Base-by-base conservation (phyloP, 2,329 filamentous ascomycete genomes). In the Xylaria multiplex region DNA sequence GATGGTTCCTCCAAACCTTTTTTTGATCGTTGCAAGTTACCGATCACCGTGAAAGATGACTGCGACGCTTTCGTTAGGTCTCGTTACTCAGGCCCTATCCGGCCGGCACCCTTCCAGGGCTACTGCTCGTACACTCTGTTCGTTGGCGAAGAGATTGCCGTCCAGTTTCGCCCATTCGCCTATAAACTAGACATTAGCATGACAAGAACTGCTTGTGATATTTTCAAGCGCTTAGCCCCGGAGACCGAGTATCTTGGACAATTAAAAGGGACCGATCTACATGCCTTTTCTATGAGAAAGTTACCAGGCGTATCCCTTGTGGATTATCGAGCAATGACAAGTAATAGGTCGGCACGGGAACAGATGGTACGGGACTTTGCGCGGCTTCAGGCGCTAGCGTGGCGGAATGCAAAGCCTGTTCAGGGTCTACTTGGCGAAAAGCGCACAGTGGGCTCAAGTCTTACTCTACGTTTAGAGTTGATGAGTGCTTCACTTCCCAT, bases 81-180 rank as follows among this genome's bases (percentile, higher is more conserved):
- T 16, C 70, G 68, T 0, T 82, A 80, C 55, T 76, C 79, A 0
- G 58, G 70, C 2, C 19, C 42, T n/a, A 72, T 81, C 30, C 67
- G 70, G 3, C 76, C 80, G 2, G 76, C 77, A 7, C 70, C 77
- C 6, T 77, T 77, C 5, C 84, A 86, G 68, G 84, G 84, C 19
- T 85, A 83, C 67, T 87, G 84, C 68, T 86, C 84, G 2, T 81
- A 85, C 69, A 86, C 84, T 0, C 66, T 86, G 6, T 73, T 77
- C 27, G 74, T 83, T 16, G 79, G 78, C 9, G 66, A 75, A 4
- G 71, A 78, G n/a, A 71, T 66, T 13, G 73, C 84, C 53, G 68
- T 86, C 4, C 85, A 87, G 71, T 85, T 86, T 66, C 81, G 85
- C 2, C 83, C 84, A 6, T 52, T 69, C 0, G 74, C 72, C 2